Conservation (phyloP, 83 land plant genomes). For the Picea abies region DNA sequence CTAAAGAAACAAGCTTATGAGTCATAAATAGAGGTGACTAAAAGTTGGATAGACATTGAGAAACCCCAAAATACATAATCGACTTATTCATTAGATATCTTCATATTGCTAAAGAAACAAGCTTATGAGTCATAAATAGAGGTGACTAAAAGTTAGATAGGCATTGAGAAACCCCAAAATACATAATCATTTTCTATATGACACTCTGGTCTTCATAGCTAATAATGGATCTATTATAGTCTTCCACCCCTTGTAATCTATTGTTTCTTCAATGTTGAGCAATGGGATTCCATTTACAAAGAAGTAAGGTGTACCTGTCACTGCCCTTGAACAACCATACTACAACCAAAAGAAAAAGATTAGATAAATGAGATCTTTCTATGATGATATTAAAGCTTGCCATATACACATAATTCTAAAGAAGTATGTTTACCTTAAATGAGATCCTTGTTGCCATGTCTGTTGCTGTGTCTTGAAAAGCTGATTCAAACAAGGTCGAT, state of each 20-base stretch:
- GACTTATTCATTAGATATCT: too few relatives aligned
- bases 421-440: conserved; percentile 52
- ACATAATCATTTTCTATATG: too few relatives aligned
- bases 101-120: too few relatives aligned
- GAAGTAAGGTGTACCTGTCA: conserved; percentile 71
- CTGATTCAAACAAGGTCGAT: conserved; percentile 26
- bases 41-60: too few relatives aligned
- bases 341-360: conserved; percentile 17
- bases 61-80: too few relatives aligned
- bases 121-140: too few relatives aligned
- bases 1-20: too few relatives aligned
- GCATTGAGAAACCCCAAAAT: too few relatives aligned
- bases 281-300: conserved; percentile 64
- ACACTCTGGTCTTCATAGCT: not conserved
- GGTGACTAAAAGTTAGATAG: too few relatives aligned
- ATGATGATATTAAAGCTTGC: not conserved
- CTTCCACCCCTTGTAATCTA: conserved; percentile 49
- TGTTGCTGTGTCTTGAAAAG: conserved; percentile 51
- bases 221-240: conserved; percentile 55
- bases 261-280: conserved; percentile 38
- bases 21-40: too few relatives aligned
- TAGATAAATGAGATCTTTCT: not conserved
- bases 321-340: conserved; percentile 82
- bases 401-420: not conserved
- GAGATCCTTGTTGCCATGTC: conserved; percentile 64